Percentiles rank a stretch among this genome's conserved stretches.
These are phyloP conservation scores for Suhomyces choctaworum DNA, from an alignment of 1,139 yeast genomes.

Conservation along the genomic window DNA sequence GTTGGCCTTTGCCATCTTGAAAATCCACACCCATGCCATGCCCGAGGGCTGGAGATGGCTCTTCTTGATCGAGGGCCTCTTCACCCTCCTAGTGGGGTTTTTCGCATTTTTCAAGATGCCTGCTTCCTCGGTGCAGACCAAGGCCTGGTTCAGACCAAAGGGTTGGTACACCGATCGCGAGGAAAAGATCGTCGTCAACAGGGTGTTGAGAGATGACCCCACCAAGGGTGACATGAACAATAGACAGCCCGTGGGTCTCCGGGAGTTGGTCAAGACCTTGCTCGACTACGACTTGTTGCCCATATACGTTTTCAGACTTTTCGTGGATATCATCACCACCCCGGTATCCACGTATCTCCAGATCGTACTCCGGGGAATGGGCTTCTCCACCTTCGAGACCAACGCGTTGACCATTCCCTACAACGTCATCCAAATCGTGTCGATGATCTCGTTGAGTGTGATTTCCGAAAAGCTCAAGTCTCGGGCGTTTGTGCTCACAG, in stretches of 20 bases:
- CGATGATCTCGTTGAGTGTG: constrained; percentile 41
- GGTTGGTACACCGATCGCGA: constrained; percentile 69
- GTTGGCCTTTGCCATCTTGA: constrained; percentile 47
- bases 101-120: constrained; percentile 58
- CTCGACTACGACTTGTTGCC: constrained; percentile 59
- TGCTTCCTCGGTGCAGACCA: constrained; percentile 59
- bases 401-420: constrained; percentile 58
- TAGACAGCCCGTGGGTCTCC: constrained; percentile 51
- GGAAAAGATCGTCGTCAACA: constrained; percentile 61
- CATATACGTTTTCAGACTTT: constrained; percentile 50
- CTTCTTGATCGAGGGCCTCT: constrained; percentile 61
- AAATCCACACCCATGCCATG: constrained; percentile 39
- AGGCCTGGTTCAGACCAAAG: constrained; percentile 46
- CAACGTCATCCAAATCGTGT: constrained; percentile 36
- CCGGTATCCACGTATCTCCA: constrained; percentile 54
- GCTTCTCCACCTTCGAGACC: constrained; percentile 55
- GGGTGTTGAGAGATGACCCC: constrained; percentile 67
- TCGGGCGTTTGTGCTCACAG: constrained; percentile 25
- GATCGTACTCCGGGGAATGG: constrained; percentile 50
- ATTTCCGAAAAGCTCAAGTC: constrained; percentile 41
- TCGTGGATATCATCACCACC: constrained; percentile 43
- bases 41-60: constrained; percentile 65
- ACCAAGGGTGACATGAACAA: constrained; percentile 69
- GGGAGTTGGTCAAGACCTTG: constrained; percentile 40
- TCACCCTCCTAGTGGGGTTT: constrained; percentile 58